These are phyloP conservation scores for Verticillium isaacii DNA, from an alignment of 2,329 filamentous ascomycete genomes.

Conservation along the genomic window DNA sequence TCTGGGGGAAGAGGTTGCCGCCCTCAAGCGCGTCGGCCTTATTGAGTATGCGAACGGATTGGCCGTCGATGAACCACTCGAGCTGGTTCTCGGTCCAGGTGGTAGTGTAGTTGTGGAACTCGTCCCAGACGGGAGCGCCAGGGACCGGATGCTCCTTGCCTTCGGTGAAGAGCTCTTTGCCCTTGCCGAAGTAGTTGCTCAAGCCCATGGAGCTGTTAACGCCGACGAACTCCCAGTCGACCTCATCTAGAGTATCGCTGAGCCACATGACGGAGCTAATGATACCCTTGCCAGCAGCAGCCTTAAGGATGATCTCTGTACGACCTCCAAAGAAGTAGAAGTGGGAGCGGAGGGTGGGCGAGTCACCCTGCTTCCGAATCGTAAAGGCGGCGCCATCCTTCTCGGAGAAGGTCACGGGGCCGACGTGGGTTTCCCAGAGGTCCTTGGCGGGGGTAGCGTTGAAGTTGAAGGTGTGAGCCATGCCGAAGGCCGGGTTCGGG, in stretches of 20 bases:
- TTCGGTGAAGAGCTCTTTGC: conserved; percentile 57
- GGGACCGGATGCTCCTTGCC: conserved; percentile 54
- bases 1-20: conserved; percentile 66
- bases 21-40: conserved; percentile 53
- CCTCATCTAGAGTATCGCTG: conserved; percentile 79
- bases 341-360: conserved; percentile 71
- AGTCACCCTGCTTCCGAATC: conserved; percentile 65
- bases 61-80: conserved; percentile 66
- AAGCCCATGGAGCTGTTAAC: conserved; percentile 57
- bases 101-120: conserved; percentile 72
- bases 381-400: conserved; percentile 66
- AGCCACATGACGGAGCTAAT: conserved; percentile 80
- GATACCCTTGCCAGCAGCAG: conserved; percentile 68
- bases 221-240: conserved; percentile 82
- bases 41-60: conserved; percentile 57
- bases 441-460: conserved; percentile 54
- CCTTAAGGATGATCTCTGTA: conserved; percentile 74
- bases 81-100: conserved; percentile 65
- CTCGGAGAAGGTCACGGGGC: conserved; percentile 55
- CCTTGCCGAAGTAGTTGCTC: conserved; percentile 79
- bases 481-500: conserved; percentile 65
- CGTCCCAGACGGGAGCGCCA: conserved; percentile 45
- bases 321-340: conserved; percentile 87
- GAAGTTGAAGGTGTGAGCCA: conserved; percentile 58
- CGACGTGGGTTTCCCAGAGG: conserved; percentile 66